A percentile compares a stretch with the other conserved stretches of the same genome.
Conservation (phyloP, 2,329 filamentous ascomycete genomes). For the Graphiopsis chlorocephala region DNA sequence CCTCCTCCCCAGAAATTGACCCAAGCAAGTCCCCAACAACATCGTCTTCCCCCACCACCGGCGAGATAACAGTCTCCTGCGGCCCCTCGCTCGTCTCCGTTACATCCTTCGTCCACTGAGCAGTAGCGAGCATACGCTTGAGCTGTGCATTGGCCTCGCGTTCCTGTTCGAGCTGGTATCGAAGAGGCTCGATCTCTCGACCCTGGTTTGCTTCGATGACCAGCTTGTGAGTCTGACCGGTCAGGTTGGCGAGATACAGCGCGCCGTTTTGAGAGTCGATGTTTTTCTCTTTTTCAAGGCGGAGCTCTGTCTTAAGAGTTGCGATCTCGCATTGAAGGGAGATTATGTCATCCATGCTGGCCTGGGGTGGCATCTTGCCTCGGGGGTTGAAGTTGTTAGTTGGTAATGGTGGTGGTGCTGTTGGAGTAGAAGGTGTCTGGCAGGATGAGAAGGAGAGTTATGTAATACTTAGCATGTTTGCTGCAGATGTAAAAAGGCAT, state of each 20-base stretch:
- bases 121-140: not conserved
- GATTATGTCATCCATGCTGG: not conserved
- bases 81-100: not conserved
- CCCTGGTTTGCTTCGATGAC: not conserved
- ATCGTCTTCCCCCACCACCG: not conserved
- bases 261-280: constrained; percentile 23
- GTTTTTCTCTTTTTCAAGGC: constrained; percentile 25
- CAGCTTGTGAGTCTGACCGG: not conserved
- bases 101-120: not conserved
- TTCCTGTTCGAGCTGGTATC: not conserved
- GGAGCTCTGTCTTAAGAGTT: constrained; percentile 28
- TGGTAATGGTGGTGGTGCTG: too few species aligned
- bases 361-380: not conserved
- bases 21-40: not conserved
- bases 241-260: constrained; percentile 19
- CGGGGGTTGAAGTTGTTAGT: not conserved
- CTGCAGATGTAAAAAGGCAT: not conserved
- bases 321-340: constrained; percentile 17
- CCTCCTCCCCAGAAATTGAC: not conserved
- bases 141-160: not conserved
- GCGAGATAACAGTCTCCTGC: not conserved
- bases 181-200: not conserved
- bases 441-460: not conserved
- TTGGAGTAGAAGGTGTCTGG: not conserved
- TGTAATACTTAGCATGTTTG: not conserved